phyloP scores from a whole-genome alignment of 2,329 filamentous ascomycete species.

The Diatrype stigma region DNA sequence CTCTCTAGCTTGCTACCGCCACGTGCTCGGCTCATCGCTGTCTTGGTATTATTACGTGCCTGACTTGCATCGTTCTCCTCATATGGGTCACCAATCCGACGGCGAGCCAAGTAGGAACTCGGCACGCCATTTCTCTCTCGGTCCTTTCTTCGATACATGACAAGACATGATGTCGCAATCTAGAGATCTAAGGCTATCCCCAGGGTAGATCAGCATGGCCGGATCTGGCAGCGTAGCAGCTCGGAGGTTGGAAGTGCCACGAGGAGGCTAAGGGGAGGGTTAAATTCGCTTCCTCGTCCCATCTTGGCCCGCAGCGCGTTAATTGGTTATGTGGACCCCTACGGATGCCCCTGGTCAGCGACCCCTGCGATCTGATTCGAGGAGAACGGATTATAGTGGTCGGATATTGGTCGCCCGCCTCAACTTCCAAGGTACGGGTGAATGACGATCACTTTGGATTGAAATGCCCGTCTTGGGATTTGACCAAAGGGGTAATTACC shows the following conservation, averaged over 20 bases:
- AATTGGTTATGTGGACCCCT: background rate
- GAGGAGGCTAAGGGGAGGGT: slow-evolving; percentile 12
- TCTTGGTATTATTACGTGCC: too few species aligned
- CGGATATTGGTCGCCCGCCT: too few species aligned
- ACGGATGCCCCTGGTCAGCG: background rate
- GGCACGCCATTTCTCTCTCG: background rate
- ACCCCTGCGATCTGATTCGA: background rate
- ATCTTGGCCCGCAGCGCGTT: slow-evolving; percentile 13
- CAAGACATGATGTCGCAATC: background rate
- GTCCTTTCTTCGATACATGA: background rate
- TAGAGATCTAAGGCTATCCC: background rate
- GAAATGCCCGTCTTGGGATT: background rate
- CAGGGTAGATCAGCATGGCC: background rate
- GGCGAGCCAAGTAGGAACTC: background rate
- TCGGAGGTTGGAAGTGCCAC: slow-evolving; percentile 23
- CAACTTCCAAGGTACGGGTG: background rate
- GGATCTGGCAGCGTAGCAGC: slow-evolving; percentile 6
- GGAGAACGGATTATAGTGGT: background rate
- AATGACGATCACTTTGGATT: background rate
- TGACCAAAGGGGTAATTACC: background rate
- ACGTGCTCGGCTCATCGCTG: too few species aligned
- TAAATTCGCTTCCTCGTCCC: slow-evolving; percentile 20
- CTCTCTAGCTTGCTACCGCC: background rate
- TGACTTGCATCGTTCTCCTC: background rate
- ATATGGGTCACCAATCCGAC: too few species aligned